Base-by-base conservation (phyloP, 306 rosid species). In the Casuarina equisetifolia region DNA sequence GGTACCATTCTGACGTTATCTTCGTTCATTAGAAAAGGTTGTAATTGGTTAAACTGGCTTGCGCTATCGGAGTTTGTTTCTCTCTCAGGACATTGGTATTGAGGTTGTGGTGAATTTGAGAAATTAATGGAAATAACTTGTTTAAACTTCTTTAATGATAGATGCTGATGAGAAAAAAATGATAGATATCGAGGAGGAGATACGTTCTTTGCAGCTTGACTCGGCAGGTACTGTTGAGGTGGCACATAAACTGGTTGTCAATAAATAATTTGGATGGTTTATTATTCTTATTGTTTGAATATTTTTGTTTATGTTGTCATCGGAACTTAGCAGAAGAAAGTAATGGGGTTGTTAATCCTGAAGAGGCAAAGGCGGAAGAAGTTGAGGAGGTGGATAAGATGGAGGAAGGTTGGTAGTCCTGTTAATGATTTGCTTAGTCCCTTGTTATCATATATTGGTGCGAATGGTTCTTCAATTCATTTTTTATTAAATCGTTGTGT, bases 131-230 rank as follows among this genome's bases (percentile, higher is more conserved):
- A 54, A 17, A 50, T 76, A 72, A 36, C 85, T 68, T 72, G 50
- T 81, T 61, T 69, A 63, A 59, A 43, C 58, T 84, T 80, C 39
- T 83, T 82, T 74, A 61, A 82, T 86, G 80, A 4, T 84, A 91
- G 98, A 93, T 86, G 83, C 90, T 16, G 98, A 89, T 78, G 97
- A 89, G 84, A 66, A 66, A 40, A 40, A 61, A 70, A 83, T 87
- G 79, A 3, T 84, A 90, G 98, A 91, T 87, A 87, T 93, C n/a
- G 97, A 88, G 80, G 97, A 89, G 85, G 97, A 93, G 55, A 91
- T 93, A 84, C 95, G 97, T 59, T 84, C 93, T 52, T 84, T 93
- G 73, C 95, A 93, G 88, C 97, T 93, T n/a, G 98, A 93, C n/a
- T 84, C 88, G 5, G 87, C 92, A 84, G 98, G 97, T 93, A 91